Evolutionary conservation across 495 filamentous ascomycete genomes (phyloP), one percentile per base, ranked within the genome.

Genomic region (Aspergillus mulundensis): DNA sequence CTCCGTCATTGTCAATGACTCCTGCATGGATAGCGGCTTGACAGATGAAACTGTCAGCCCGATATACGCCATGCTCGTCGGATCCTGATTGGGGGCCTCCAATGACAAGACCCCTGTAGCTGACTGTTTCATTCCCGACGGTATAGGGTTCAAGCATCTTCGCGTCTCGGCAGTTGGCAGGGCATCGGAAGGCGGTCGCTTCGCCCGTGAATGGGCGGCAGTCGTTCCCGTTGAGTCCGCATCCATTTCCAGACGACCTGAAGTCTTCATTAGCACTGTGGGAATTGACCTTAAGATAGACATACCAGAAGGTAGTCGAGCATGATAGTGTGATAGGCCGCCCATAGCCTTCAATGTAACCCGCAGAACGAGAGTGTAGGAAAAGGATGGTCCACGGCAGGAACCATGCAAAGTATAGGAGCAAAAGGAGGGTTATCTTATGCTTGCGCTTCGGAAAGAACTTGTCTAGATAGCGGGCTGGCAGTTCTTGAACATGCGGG

Each of bases 1-100:
- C 91, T 19, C 90, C 91, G 10, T 76, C 67, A 58, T 91, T 80
- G 14, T 81, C 81, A 50, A 91, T 80, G 40, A 89, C 62, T 11
- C 90, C 90, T 0, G 87, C 79, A 65, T 95, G 90, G 36, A 95
- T 87, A 7, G 90, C 90, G 11, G 89, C 75, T 43, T 85, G 83
- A 65, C 90, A 95, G 53, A 94, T 82, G 61, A 90, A 90, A 18
- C 89, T 93, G 63, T 95, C 90, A 1, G 86, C 87, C 2, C 90
- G 83, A 65, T 95, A 95, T 16, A 87, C 65, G 0, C 79, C 72
- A 1, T 57, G 51, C 3, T 69, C 66, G 7, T 66, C 61, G 15
- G 69, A 70, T 15, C 59, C 64, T 0, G 78, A 64, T 6, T 78
- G 66, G 5, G 88, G 85, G 0, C 89, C 90, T 23, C 91, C 91